Evolutionary conservation across 345 rosid species (phyloP).

Genomic region (Eucalyptus tenuipes): DNA sequence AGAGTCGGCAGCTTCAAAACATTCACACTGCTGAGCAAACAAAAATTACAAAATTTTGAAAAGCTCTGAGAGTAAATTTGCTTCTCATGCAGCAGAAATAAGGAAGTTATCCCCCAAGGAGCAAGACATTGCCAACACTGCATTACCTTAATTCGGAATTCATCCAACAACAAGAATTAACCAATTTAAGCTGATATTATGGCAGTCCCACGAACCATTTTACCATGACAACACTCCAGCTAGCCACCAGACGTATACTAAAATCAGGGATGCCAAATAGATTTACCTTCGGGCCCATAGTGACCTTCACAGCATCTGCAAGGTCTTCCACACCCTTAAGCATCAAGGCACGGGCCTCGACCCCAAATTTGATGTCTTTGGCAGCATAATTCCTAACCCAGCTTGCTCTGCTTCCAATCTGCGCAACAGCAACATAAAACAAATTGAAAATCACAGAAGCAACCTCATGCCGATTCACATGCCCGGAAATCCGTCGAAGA

Average conservation of each 20-base stretch:
- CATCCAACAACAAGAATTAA: neutral
- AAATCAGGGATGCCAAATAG: neutral
- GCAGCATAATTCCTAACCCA: slow-evolving; percentile 86
- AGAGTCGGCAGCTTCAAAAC: neutral
- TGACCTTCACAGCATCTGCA: slow-evolving; percentile 86
- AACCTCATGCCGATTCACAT: neutral
- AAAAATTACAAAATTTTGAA: neutral
- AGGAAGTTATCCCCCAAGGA: neutral
- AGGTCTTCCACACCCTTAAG: slow-evolving; percentile 95
- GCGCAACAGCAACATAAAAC: neutral
- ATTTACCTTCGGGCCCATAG: slow-evolving; percentile 97
- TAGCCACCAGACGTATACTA: neutral
- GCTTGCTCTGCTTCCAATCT: slow-evolving; percentile 65
- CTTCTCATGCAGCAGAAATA: neutral
- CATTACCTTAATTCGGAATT: neutral
- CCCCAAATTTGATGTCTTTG: slow-evolving; percentile 80
- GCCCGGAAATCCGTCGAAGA: neutral
- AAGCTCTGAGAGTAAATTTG: neutral
- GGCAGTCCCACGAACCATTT: neutral
- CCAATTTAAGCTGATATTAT: neutral
- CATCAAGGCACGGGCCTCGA: slow-evolving; percentile 86
- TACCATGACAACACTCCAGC: neutral
- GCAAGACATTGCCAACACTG: neutral
- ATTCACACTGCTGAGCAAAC: neutral
- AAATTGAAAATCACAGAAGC: neutral